These are phyloP conservation scores for Cystofilobasidium macerans DNA, from an alignment of 768 basidiomycete species.

Conservation along the genomic window DNA sequence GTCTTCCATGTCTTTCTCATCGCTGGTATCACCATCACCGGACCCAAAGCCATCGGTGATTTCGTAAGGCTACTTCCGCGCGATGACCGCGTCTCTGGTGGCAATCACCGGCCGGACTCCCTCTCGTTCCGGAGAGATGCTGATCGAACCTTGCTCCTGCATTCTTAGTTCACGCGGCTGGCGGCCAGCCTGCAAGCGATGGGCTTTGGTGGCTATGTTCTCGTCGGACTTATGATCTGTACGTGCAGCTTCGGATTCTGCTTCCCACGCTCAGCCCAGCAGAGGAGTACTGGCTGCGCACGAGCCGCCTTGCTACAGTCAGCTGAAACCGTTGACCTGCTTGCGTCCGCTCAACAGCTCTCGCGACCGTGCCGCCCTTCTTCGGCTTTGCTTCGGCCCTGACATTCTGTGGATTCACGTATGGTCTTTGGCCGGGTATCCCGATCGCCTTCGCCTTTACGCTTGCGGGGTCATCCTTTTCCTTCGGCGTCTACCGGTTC, in stretches of 20 bases:
- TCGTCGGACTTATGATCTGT: constrained; percentile 16
- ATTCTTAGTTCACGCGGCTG: constrained; percentile 14
- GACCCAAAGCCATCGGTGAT: constrained; percentile 16
- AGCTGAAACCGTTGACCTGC: too few relatives aligned
- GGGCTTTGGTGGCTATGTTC: constrained; percentile 13
- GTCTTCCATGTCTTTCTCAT: constrained; percentile 24
- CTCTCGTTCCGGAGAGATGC: too few relatives aligned
- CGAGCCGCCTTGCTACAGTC: too few relatives aligned
- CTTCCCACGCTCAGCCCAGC: neutral
- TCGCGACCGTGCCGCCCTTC: constrained; percentile 18
- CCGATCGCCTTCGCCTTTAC: constrained; percentile 19
- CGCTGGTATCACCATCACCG: constrained; percentile 2
- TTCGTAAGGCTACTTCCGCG: constrained; percentile 3
- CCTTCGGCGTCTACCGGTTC: constrained; percentile 22
- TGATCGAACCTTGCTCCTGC: neutral
- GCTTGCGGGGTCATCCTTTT: constrained; percentile 7
- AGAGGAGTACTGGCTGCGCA: neutral
- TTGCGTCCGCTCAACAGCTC: too few relatives aligned
- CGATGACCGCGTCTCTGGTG: neutral
- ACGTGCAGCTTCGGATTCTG: neutral
- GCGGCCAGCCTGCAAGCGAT: constrained; percentile 15
- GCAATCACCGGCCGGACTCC: too few relatives aligned
- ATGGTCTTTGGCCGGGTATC: constrained; percentile 16
- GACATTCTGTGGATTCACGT: constrained; percentile 24
- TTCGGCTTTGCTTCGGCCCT: constrained; percentile 23